phyloP scores from a whole-genome alignment of 345 rosid species.

The Ricinus communis region DNA sequence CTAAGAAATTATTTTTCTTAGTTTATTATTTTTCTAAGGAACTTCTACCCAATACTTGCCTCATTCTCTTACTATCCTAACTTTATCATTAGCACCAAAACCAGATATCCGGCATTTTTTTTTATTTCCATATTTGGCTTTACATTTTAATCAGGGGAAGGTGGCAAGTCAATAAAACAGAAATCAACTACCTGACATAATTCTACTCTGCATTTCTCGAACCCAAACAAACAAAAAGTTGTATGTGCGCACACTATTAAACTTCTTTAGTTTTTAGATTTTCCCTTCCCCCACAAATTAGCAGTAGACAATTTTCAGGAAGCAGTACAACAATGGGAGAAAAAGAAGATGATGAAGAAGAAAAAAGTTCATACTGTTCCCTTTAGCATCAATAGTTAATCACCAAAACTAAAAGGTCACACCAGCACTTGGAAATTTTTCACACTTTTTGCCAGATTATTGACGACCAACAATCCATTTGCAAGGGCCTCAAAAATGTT shows the following conservation, averaged over 20 bases:
- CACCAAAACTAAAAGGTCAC: neutral
- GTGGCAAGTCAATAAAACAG: neutral
- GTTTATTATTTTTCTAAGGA: neutral
- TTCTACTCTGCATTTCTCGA: neutral
- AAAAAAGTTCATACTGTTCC: neutral
- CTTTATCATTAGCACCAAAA: neutral
- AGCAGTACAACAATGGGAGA: neutral
- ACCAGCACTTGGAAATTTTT: neutral
- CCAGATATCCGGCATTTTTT: neutral
- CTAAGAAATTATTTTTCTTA: neutral
- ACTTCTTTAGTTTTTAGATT: too few relatives aligned
- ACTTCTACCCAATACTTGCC: neutral
- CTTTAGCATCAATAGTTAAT: neutral
- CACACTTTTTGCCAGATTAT: neutral
- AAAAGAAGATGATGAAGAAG: neutral
- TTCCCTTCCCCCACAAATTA: too few relatives aligned
- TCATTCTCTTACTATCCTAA: neutral
- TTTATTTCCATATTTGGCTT: too few relatives aligned
- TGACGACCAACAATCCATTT: neutral
- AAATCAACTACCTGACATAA: constrained; percentile 2
- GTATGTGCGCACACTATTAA: neutral
- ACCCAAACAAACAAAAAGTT: neutral
- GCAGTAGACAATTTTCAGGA: neutral
- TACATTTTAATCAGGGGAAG: too few relatives aligned
- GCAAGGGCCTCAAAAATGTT: neutral